These are phyloP conservation scores for Ustilago nuda DNA, from an alignment of 1,284 basidiomycete species.

Conservation along the genomic window DNA sequence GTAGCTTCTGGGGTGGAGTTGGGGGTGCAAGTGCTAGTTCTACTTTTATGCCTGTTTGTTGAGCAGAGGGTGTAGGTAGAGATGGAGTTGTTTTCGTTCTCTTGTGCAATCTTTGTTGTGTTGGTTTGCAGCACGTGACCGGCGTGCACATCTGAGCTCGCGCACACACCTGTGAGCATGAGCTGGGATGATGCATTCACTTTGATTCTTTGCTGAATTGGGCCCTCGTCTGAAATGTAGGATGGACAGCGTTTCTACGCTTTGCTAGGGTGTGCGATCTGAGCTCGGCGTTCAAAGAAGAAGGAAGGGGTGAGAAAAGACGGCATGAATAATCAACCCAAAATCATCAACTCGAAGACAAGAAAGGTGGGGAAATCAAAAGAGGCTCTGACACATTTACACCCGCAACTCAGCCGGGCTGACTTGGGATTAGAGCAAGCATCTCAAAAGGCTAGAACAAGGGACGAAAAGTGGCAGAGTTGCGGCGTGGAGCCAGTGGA, in stretches of 20 bases:
- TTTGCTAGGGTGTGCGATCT: no score
- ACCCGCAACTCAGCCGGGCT: no score
- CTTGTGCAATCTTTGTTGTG: conserved; percentile 5
- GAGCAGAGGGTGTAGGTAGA: neutral
- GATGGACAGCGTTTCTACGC: no score
- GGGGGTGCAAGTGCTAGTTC: conserved; percentile 28
- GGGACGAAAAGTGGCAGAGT: neutral
- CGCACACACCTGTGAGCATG: no score
- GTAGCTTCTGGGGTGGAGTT: conserved; percentile 56
- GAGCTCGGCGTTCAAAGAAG: no score
- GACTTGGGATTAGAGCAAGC: neutral
- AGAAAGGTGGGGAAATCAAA: no score
- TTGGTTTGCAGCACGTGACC: no score
- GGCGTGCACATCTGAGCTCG: no score
- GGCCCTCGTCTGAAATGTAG: no score
- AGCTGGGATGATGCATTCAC: conserved; percentile 4
- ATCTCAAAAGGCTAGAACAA: neutral
- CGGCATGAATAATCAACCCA: neutral
- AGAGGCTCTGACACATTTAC: no score
- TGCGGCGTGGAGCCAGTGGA: neutral
- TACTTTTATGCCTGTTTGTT: conserved; percentile 54
- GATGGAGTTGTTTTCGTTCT: neutral
- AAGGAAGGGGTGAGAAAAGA: neutral
- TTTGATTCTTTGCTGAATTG: neutral
- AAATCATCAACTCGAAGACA: neutral